These are phyloP conservation scores for Neophaeococcomyces aloes DNA, from an alignment of 2,329 filamentous ascomycete genomes.

Conservation along the genomic window DNA sequence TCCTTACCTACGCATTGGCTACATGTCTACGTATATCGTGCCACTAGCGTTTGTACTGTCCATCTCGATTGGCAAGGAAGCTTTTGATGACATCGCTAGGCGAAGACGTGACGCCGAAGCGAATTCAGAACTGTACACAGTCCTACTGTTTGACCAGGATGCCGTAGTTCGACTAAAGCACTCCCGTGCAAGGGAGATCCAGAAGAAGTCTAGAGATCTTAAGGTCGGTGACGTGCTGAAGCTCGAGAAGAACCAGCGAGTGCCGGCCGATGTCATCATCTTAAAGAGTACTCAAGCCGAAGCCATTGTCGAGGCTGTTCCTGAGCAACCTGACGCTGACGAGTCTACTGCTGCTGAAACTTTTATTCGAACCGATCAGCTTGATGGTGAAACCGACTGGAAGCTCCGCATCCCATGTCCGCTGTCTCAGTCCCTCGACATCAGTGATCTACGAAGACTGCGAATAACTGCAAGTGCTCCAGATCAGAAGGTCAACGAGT, in stretches of 20 bases:
- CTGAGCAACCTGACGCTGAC: conserved; percentile 19
- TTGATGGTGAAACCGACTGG: conserved; percentile 98
- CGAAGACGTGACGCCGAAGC: conserved; percentile 83
- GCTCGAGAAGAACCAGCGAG: conserved; percentile 78
- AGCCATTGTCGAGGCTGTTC: conserved; percentile 27
- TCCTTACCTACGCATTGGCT: conserved; percentile 79
- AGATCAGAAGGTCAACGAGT: conserved; percentile 89
- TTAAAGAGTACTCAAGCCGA: conserved; percentile 67
- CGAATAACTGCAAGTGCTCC: conserved; percentile 76
- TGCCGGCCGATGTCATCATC: conserved; percentile 90
- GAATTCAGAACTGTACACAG: conserved; percentile 79
- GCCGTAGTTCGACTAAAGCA: conserved; percentile 13
- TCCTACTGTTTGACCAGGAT: conserved; percentile 56
- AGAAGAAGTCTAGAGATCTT: conserved; percentile 74
- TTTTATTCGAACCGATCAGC: conserved; percentile 92
- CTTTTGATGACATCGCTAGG: conserved; percentile 80
- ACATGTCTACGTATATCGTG: conserved; percentile 86
- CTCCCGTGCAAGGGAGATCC: conserved; percentile 45
- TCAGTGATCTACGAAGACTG: conserved; percentile 57
- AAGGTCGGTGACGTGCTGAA: conserved; percentile 95
- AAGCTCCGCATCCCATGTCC: conserved; percentile 83
- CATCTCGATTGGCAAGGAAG: conserved; percentile 92
- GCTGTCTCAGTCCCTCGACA: conserved; percentile 66
- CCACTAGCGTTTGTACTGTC: conserved; percentile 83
- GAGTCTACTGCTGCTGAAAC: conserved; percentile 55